Conservation (phyloP, 768 basidiomycete genomes). For the Panus rudis region DNA sequence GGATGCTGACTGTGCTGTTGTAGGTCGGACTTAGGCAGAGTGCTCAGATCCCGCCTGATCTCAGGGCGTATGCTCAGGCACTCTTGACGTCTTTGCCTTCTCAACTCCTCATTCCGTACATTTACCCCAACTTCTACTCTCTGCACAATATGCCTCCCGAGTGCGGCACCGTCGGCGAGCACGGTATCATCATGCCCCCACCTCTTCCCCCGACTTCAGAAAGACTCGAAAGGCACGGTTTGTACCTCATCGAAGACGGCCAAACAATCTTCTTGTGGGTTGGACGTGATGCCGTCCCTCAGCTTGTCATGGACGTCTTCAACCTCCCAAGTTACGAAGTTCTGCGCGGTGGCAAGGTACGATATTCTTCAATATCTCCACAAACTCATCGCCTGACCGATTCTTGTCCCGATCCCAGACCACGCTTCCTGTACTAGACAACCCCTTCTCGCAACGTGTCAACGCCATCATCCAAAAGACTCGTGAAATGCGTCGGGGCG, state of each 20-base stretch:
- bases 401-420: constrained; percentile 42
- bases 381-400: constrained; percentile 2
- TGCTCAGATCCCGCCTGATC: constrained; percentile 93
- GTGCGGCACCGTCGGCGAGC: constrained; percentile 88
- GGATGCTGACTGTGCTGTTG: constrained; percentile 1
- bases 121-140: constrained; percentile 93
- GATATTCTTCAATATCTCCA: constrained; percentile 12
- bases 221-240: constrained; percentile 87
- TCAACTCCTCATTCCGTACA: constrained; percentile 86
- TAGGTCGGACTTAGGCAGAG: constrained; percentile 94
- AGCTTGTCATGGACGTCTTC: constrained; percentile 91
- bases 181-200: constrained; percentile 82
- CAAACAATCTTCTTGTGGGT: constrained; percentile 98
- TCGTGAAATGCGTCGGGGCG: constrained; percentile 87
- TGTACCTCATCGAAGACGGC: constrained; percentile 95
- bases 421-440: constrained; percentile 86
- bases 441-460: constrained; percentile 91
- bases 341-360: constrained; percentile 88
- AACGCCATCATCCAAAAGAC: constrained; percentile 93
- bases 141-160: constrained; percentile 95
- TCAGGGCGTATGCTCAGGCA: constrained; percentile 91
- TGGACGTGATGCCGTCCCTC: constrained; percentile 96
- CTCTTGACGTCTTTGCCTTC: constrained; percentile 87
- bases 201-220: constrained; percentile 92
- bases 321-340: constrained; percentile 82